A percentile compares a stretch with the other conserved stretches of the same genome.
Evolutionary conservation across 108 stramenopile genomes (phyloP).

Genomic region (Nannochloropsis salina): DNA sequence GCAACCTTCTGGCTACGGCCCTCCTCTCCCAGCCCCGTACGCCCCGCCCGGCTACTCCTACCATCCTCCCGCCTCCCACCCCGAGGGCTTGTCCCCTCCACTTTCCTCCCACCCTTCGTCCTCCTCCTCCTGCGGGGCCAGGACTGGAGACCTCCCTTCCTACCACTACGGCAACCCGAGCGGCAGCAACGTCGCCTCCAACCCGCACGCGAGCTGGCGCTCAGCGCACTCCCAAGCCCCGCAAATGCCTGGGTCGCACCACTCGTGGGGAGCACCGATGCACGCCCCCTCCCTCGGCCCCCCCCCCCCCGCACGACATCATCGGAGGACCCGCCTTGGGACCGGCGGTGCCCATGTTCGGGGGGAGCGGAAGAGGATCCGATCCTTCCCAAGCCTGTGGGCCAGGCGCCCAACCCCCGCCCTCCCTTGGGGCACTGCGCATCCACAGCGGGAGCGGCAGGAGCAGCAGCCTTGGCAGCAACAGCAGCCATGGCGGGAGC

Average conservation of each 20-base stretch:
- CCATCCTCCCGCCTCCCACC: not conserved
- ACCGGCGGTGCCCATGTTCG: not conserved
- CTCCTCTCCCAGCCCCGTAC: not conserved
- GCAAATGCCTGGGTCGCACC: not conserved
- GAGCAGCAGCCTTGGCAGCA: not conserved
- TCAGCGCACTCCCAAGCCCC: not conserved
- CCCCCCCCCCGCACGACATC: not conserved
- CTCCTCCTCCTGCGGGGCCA: not conserved
- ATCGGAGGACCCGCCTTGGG: not conserved
- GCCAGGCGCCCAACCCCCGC: not conserved
- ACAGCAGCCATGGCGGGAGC: constrained; percentile 3
- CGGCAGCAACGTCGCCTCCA: too few species aligned
- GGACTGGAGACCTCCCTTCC: not conserved
- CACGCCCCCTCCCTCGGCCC: not conserved
- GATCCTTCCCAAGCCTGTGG: too few species aligned
- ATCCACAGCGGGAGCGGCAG: not conserved
- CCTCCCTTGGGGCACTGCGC: not conserved
- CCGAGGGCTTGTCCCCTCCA: not conserved
- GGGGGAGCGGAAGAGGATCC: not conserved
- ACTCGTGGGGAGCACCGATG: not conserved
- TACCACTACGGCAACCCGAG: not conserved
- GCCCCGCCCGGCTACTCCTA: not conserved
- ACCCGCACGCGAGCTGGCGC: not conserved
- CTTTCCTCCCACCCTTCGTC: not conserved
- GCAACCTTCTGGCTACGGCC: constrained; percentile 18